Evolutionary conservation across 1,139 yeast genomes (phyloP).

Genomic region (Torulaspora pretoriensis): DNA sequence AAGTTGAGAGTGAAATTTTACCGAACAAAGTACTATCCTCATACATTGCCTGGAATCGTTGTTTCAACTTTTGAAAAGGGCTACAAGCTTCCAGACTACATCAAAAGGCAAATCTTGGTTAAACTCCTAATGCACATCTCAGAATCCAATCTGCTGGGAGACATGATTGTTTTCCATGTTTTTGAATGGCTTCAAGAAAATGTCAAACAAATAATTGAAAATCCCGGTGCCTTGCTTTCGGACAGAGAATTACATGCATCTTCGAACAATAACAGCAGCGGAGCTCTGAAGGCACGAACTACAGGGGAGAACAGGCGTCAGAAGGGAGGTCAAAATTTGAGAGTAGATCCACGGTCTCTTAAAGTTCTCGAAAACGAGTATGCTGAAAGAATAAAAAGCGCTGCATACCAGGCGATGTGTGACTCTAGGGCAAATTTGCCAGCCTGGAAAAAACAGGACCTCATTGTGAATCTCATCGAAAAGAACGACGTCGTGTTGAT

Average conservation of each 20-base stretch:
- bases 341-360: slow-evolving; percentile 26
- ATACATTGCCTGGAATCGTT: slow-evolving; percentile 58
- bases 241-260: slow-evolving; percentile 20
- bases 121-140: slow-evolving; percentile 45
- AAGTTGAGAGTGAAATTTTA: slow-evolving; percentile 49
- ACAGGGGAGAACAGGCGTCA: background rate
- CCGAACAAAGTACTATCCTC: slow-evolving; percentile 54
- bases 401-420: slow-evolving; percentile 39
- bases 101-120: slow-evolving; percentile 59
- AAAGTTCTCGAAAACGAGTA: slow-evolving; percentile 34
- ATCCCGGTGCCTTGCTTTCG: slow-evolving; percentile 66
- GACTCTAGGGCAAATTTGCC: slow-evolving; percentile 57
- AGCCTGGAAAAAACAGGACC: slow-evolving; percentile 69
- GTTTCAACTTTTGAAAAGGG: slow-evolving; percentile 47
- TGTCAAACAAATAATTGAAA: slow-evolving; percentile 50
- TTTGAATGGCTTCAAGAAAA: slow-evolving; percentile 74
- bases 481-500: slow-evolving; percentile 64
- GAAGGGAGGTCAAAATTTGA: background rate
- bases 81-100: slow-evolving; percentile 64
- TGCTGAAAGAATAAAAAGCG: slow-evolving; percentile 22
- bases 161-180: slow-evolving; percentile 59
- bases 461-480: slow-evolving; percentile 53
- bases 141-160: slow-evolving; percentile 51
- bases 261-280: background rate
- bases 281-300: background rate